Percentiles rank a stretch among this genome's conserved stretches.
Conservation (phyloP, 2,329 filamentous ascomycete species). For the Phialocephala subalpina region DNA sequence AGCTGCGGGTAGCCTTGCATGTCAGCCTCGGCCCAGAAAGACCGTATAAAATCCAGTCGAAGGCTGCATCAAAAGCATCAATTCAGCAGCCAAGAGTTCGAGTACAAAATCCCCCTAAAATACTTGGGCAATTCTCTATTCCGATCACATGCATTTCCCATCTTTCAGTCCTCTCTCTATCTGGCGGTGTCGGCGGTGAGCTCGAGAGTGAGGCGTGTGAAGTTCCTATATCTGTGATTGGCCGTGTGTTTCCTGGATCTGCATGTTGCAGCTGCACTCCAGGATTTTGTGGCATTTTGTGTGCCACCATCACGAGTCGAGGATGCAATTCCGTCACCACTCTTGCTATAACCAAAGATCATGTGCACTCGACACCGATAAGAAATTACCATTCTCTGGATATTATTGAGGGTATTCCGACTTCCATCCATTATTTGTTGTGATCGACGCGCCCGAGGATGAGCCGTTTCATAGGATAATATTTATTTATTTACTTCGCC, state of each 20-base stretch:
- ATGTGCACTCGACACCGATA: slow-evolving; percentile 29
- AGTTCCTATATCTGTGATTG: not conserved
- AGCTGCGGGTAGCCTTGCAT: not conserved
- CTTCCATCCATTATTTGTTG: not conserved
- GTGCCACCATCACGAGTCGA: not conserved
- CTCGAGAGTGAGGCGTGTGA: slow-evolving; percentile 4
- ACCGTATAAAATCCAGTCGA: not conserved
- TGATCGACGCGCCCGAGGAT: slow-evolving; percentile 25
- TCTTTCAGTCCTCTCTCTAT: not conserved
- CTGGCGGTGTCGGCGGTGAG: slow-evolving; percentile 5
- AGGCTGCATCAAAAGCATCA: not conserved
- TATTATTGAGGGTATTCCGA: slow-evolving; percentile 33
- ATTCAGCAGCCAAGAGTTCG: not conserved
- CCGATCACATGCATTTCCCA: not conserved
- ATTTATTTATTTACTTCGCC: slow-evolving; percentile 22
- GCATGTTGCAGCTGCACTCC: slow-evolving; percentile 7
- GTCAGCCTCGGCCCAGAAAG: slow-evolving; percentile 5
- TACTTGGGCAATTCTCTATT: not conserved
- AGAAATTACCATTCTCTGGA: slow-evolving; percentile 13
- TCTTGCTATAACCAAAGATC: slow-evolving; percentile 15
- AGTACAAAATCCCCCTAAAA: not conserved
- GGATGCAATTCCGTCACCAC: slow-evolving; percentile 9
- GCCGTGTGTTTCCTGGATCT: slow-evolving; percentile 3
- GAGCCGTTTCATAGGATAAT: slow-evolving; percentile 15
- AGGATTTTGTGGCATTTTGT: not conserved